A percentile compares a stretch with the other conserved stretches of the same genome.
phyloP scores from a whole-genome alignment of 768 basidiomycete species.

The Podaxis sp. region DNA sequence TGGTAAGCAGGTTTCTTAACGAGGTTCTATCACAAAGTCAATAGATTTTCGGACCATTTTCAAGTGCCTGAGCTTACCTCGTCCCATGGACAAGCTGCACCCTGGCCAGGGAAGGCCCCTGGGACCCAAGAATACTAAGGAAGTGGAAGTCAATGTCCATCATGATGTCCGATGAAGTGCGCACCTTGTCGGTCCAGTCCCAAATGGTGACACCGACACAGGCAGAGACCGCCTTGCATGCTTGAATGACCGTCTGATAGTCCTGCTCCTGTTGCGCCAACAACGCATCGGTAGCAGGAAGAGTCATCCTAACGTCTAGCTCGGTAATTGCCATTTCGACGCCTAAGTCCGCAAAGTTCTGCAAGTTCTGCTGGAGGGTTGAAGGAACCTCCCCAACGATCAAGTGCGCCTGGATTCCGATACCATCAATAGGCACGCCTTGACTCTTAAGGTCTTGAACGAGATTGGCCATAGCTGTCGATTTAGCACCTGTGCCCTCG shows the following conservation, averaged over 20 bases:
- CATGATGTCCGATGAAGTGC: neutral
- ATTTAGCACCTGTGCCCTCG: slow-evolving; percentile 42
- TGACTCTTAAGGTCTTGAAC: slow-evolving; percentile 37
- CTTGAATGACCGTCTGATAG: slow-evolving; percentile 46
- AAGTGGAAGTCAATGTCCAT: neutral
- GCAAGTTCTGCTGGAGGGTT: slow-evolving; percentile 40
- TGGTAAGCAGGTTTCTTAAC: neutral
- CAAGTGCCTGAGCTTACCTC: slow-evolving; percentile 17
- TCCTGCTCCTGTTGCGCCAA: slow-evolving; percentile 53
- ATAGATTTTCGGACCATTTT: too few species aligned
- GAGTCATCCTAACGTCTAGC: slow-evolving; percentile 54
- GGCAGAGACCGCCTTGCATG: slow-evolving; percentile 39
- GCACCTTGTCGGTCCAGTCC: slow-evolving; percentile 38
- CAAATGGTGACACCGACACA: slow-evolving; percentile 42
- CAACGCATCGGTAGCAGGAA: slow-evolving; percentile 42
- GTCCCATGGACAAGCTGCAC: slow-evolving; percentile 34
- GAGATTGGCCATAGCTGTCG: slow-evolving; percentile 49
- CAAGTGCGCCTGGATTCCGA: slow-evolving; percentile 55
- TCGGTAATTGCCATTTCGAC: slow-evolving; percentile 65
- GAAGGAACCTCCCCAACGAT: slow-evolving; percentile 51
- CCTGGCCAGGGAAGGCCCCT: slow-evolving; percentile 29
- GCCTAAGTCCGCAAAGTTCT: slow-evolving; percentile 50
- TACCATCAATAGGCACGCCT: slow-evolving; percentile 48
- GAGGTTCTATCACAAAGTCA: neutral
- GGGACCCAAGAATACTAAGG: slow-evolving; percentile 35